Base-by-base conservation (phyloP, 2,329 filamentous ascomycete species). In the Bipolaris bicolor region DNA sequence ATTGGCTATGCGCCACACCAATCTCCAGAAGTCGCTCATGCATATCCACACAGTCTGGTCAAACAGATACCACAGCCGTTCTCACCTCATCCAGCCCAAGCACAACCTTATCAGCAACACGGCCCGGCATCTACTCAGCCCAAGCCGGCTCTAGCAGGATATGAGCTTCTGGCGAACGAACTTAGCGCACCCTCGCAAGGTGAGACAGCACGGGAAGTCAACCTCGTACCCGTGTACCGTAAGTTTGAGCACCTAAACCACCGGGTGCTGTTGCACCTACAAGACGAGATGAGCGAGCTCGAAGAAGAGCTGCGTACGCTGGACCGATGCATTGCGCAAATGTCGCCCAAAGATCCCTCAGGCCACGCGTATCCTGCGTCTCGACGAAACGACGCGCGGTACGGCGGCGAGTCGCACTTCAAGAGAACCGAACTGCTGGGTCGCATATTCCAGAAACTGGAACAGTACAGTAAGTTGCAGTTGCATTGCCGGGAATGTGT, bases 201-300 rank as follows among this genome's bases (percentile, higher is more conserved):
- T 16, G n/a, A n/a, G 41, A 57, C 54, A 34, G 46, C 7, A 3
- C 58, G 58, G 15, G 52, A 61, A 15, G 67, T 60, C 18, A 34
- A 40, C 36, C 49, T 76, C 7, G 66, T 69, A 7, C 91, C 91
- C 1, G 84, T 96, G 57, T 97, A 96, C 74, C 86, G 93, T 41
- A 88, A 88, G 55, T 97, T 97, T 69, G 88, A 91, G 71, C 83
- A 86, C 10, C 79, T 97, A 16, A 93, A 95, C 67, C 92, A 96
- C 72, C 88, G 93, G 2, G 79, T 96, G 2, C 79, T 97, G 2
- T 81, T 97, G 0, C 88, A 95, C 61, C 81, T 96, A 15, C 93
- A 97, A 75, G 92, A 96, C 70, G 91, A 96, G 73, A 85, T 97
- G 16, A 82, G 83, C 29, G 89, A 94, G 66, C 80, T 96, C 36